Base-by-base conservation (phyloP, 495 filamentous ascomycete species). In the Opeltia flavorubescens region DNA sequence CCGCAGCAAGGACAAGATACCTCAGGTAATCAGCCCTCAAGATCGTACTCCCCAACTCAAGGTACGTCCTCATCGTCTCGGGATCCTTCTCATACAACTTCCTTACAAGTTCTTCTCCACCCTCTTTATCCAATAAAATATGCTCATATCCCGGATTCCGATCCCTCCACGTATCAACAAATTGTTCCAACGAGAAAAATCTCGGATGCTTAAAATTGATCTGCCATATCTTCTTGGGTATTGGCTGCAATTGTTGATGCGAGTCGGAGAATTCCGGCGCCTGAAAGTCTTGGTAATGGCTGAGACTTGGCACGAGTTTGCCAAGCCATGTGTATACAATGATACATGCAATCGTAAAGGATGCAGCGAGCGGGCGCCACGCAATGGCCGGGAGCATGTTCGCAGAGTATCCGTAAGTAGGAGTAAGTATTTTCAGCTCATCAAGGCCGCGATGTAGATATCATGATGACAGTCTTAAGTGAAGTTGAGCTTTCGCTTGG, bases 1-100 rank as follows among this genome's bases (percentile, higher is more conserved):
- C 68, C 43, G 68, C 67, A 29, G 71, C 70, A 44, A 80, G 61
- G 43, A 78, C 56, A 50, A 78, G 59, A 52, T 78, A 76, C 8
- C 75, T 72, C 20, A 77, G 61, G 9, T 78, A 64, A 52, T 78
- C 76, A 13, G 71, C 71, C 49, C 72, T 70, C 21, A 70, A 56
- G 49, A 70, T 69, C 0, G 65, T 62, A 26, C 69, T 64, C 24
- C 56, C 50, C 20, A 76, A 55, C 5, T 50, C 44, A 23, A 61
- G 47, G 49, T 62, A 71, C 20, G 64, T 53, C 15, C 65, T 51
- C 44, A 70, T 47, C 33, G 72, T 66, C 21, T 67, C 58, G 5
- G 64, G 60, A 24, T 44, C 47, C 24, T 58, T 43, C 15, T 56
- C 57, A 45, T 48, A 63, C 12, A 56, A 48, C 3, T 57, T 41